Base-by-base conservation (phyloP, 2,329 filamentous ascomycete genomes). In the Arthroderma sp. region DNA sequence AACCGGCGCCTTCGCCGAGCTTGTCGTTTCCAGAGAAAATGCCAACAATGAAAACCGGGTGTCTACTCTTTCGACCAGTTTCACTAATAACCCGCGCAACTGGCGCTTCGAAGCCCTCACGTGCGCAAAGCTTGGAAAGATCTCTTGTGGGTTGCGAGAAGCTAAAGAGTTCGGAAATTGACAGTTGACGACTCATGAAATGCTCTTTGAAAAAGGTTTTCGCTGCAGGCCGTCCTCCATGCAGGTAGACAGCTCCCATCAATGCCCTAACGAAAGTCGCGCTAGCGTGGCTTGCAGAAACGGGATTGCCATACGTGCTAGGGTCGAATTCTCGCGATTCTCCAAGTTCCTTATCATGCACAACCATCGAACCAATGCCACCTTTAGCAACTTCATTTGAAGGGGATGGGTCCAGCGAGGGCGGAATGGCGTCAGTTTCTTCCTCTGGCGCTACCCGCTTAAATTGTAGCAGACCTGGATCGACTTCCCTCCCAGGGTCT, bases 1-100 rank as follows among this genome's bases (percentile, higher is more conserved):
- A 70, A 27, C 84, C 91, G 15, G 80, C 74, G n/a, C 81, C 91
- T 68, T 98, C 89, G 45, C 89, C 91, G 36, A 98, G 72, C 73
- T 91, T 89, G 62, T 98, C 88, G 49, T 74, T 72, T 42, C 89
- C 91, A 53, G 84, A 93, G 69, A 83, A 98, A 50, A 98, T 88
- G 47, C 89, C 91, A 9, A 98, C 88, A 29, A 95, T 80, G 58
- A 82, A 96, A 10, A 98, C 91, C 10, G 91, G 89, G 48, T 84
- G 84, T 61, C 83, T 78, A 56, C 83, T 91, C 54, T 75, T 64
- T 47, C 91, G 79, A 61, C 91, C 91, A 3, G 91, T 96, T 70
- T 98, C 91, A 56, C 81, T 86, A 55, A 94, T 75, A 44, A 98
- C 75, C 46, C 88, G 78, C 10, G 91, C 91, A 28, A 95, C 76